These are phyloP conservation scores for Candida sp. DNA, from an alignment of 1,139 yeast species.

Conservation along the genomic window DNA sequence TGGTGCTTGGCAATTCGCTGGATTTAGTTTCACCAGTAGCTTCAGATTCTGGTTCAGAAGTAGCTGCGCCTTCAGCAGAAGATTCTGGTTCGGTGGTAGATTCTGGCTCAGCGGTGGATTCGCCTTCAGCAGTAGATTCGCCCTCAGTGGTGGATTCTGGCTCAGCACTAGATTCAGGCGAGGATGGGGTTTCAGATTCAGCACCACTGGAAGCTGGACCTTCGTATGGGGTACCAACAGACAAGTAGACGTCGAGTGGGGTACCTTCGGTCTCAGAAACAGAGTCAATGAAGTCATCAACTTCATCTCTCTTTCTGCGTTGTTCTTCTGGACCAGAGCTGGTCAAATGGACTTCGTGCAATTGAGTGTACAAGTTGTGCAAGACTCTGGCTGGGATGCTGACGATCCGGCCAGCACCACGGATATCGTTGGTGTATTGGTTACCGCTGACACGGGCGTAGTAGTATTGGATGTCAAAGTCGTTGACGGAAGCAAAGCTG, in stretches of 20 bases:
- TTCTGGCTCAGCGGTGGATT: conserved; percentile 25
- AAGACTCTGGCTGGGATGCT: conserved; percentile 35
- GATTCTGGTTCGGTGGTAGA: conserved; percentile 17
- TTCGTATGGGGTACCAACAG: conserved; percentile 31
- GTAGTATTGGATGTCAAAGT: conserved; percentile 42
- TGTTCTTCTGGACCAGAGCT: no score
- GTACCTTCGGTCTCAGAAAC: conserved; percentile 20
- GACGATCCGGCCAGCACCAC: conserved; percentile 37
- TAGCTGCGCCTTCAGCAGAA: no score
- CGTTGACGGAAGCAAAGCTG: conserved; percentile 29
- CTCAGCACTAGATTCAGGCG: no score
- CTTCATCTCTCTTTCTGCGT: conserved; percentile 37
- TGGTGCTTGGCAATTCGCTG: not conserved
- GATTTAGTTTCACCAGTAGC: not conserved
- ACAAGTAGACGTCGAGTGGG: not conserved
- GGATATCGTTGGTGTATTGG: conserved; percentile 40
- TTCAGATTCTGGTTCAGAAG: no score
- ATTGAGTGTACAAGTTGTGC: conserved; percentile 25
- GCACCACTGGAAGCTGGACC: conserved; percentile 12
- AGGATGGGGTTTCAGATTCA: not conserved
- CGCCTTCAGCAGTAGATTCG: no score
- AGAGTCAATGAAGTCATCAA: conserved; percentile 32
- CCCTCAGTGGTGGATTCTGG: no score
- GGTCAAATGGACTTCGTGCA: conserved; percentile 32
- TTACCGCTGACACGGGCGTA: conserved; percentile 28